A percentile compares a stretch with the other conserved stretches of the same genome.
These are phyloP conservation scores for Salvia splendens DNA, from an alignment of 257 asterid species.

Conservation along the genomic window DNA sequence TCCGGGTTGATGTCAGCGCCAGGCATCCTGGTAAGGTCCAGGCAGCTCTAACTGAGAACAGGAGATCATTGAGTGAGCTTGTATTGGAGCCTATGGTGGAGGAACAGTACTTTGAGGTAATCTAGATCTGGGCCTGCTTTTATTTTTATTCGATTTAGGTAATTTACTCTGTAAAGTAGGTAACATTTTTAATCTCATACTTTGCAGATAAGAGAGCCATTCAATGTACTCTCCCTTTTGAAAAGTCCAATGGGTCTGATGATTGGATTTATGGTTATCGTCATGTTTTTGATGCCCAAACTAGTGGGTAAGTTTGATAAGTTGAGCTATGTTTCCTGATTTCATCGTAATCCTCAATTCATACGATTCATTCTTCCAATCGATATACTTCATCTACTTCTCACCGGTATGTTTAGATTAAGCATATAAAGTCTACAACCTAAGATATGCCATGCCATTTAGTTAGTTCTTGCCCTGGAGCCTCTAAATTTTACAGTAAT, in stretches of 20 bases:
- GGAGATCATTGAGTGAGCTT: slow-evolving; percentile 80
- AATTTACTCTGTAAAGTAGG: neutral
- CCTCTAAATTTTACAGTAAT: neutral
- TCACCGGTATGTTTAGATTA: slow-evolving; percentile 21
- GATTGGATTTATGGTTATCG: slow-evolving; percentile 94
- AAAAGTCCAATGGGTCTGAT: slow-evolving; percentile 99
- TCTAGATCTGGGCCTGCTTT: neutral
- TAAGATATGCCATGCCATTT: neutral
- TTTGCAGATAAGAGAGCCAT: slow-evolving; percentile 87
- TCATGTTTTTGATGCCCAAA: slow-evolving; percentile 95
- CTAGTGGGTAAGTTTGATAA: slow-evolving; percentile 72
- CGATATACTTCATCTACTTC: slow-evolving; percentile 9
- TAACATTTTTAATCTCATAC: slow-evolving; percentile 23
- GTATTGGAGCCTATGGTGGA: slow-evolving; percentile 88
- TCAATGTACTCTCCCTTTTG: slow-evolving; percentile 64
- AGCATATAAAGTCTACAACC: neutral
- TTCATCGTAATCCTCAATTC: slow-evolving; percentile 20
- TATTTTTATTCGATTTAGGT: slow-evolving; percentile 12
- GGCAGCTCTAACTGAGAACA: slow-evolving; percentile 93
- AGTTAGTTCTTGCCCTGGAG: neutral
- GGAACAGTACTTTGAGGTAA: slow-evolving; percentile 91
- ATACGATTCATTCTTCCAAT: slow-evolving; percentile 12
- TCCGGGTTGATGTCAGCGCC: slow-evolving; percentile 95
- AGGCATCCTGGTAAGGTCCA: slow-evolving; percentile 96
- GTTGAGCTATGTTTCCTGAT: slow-evolving; percentile 22